Base-by-base conservation (phyloP, 2,329 filamentous ascomycete species). In the Cordyceps fumosorosea region DNA sequence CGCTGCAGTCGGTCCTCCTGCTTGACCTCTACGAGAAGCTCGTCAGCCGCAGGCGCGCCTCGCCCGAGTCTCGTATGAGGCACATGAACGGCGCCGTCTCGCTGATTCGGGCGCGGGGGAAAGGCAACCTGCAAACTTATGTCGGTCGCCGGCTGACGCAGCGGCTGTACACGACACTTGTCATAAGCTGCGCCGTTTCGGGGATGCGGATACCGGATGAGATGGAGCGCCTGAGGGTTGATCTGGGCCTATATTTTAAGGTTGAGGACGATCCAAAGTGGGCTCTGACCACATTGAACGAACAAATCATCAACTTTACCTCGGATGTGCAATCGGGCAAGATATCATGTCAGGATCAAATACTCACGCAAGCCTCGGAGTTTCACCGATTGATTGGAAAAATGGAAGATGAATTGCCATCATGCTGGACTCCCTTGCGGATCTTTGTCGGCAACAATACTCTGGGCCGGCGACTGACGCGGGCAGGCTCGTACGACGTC, bases 1-100 rank as follows among this genome's bases (percentile, higher is more conserved):
- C 63, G 4, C 56, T 71, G 0, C 69, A 70, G 48, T 65, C 69
- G 2, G 60, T 69, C 2, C 55, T 71, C 6, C 65, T 71, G 11
- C 67, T 71, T 7, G 69, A 71, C 44, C 64, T 69, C 40, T 71
- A 68, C 50, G 69, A 71, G 63, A 71, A 70, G 62, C 67, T 71
- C 48, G 64, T 65, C 29, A 61, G 63, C 6, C 65, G 66, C 8
- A 57, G 65, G 5, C 63, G 48, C 3, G n/a, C 24, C 3, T 44
- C 52, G 1, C 51, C 59, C 1, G 40, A 56, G 2, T 57, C 67
- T 2, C 68, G 67, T 65, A 55, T 63, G 59, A 69, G 64, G 42
- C 69, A 70, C 16, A 60, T 68, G 6, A 62, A 64, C 5, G 69
- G 68, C 0, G 69, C 65, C 29, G 42, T 69, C n/a, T 58, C 62